phyloP scores from a whole-genome alignment of 805 yeast genomes.

The Clavispora asparagi region DNA sequence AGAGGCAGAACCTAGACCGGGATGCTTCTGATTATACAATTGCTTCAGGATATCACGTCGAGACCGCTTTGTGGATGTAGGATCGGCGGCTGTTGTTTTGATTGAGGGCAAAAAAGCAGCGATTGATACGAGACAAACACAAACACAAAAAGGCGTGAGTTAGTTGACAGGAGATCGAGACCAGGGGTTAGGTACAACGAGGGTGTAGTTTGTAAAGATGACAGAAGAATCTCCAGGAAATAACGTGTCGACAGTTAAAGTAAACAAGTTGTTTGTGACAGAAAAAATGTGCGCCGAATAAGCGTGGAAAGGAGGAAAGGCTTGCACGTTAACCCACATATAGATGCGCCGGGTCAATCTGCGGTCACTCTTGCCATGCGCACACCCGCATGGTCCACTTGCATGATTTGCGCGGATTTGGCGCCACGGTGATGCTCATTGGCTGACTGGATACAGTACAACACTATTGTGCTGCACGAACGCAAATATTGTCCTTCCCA shows the following conservation, averaged over 20 bases:
- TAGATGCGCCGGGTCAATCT: background rate
- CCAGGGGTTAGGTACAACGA: background rate
- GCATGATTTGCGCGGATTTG: background rate
- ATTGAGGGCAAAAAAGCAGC: background rate
- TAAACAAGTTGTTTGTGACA: background rate
- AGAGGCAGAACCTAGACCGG: background rate
- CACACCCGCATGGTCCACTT: background rate
- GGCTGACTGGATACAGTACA: background rate
- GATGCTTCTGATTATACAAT: background rate
- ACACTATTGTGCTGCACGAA: background rate
- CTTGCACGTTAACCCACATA: conserved; percentile 1
- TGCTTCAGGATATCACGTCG: background rate
- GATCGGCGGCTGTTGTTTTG: background rate
- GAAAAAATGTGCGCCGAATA: background rate
- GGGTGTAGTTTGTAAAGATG: background rate
- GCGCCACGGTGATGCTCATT: background rate
- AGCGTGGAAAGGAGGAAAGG: background rate
- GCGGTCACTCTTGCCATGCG: background rate
- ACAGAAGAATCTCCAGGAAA: background rate
- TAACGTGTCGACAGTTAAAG: background rate
- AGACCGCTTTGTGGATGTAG: background rate
- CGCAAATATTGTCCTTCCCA: background rate
- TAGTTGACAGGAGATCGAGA: background rate
- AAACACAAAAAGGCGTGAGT: background rate
- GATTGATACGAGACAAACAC: background rate